Base-by-base conservation (phyloP, 305 asterid species). In the Fraxinus dipetala region DNA sequence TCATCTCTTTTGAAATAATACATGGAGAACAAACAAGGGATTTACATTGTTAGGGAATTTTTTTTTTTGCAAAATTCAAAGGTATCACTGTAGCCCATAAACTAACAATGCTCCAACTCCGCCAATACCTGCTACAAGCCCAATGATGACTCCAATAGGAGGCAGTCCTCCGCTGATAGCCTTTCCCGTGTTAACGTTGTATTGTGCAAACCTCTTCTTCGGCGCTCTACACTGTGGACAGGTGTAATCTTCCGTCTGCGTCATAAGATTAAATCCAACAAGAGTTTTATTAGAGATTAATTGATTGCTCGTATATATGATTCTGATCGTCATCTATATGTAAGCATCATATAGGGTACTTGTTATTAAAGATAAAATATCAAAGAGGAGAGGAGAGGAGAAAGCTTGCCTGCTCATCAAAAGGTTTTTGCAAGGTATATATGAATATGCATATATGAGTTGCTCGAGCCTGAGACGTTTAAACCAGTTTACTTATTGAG, bases 151-250 rank as follows among this genome's bases (percentile, higher is more conserved):
- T 45, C 97, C 99, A 85, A 95, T 83, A 0, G 98, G 97, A 20
- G 96, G 99, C 82, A 92, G 76, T 8, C 97, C 97, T 43, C 97
- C 98, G 0, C 99, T 98, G 11, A 88, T 82, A 2, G 99, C 92
- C 88, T 82, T 92, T 11, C 98, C 98, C 9, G 95, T 94, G 32
- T 84, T 88, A 26, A 89, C 98, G 69, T 95, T 97, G 83, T 94
- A 95, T 74, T 82, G 80, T 40, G 97, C 94, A 85, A 95, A 93
- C 86, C 97, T 93, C 94, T 94, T 95, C 92, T 94, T 95, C 18
- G 99, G 98, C 5, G 99, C 98, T 83, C 87, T 85, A 84, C 99
- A 95, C 20, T 95, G 99, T 7, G 98, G 96, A 87, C 99, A 95
- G 8, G 89, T 87, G 35, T 95, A 95, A 16, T 88, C 98, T 1